Percentiles rank a stretch among this genome's conserved stretches.
These are phyloP conservation scores for Cryptomeria japonica DNA, from an alignment of 75 land plant species.

Conservation along the genomic window DNA sequence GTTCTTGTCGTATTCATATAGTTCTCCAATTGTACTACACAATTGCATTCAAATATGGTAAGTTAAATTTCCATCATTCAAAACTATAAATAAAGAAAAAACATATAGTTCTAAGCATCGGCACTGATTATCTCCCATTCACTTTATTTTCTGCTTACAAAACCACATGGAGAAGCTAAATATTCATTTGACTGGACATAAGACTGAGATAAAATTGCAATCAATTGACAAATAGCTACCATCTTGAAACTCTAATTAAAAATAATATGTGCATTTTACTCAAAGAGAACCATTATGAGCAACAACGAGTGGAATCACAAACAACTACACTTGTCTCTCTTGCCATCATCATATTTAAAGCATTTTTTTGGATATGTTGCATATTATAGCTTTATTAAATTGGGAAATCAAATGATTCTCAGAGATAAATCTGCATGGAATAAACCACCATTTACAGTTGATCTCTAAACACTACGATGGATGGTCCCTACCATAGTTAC, in stretches of 20 bases:
- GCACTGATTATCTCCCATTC: background rate
- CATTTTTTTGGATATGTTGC: background rate
- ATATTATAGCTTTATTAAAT: background rate
- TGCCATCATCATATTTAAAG: background rate
- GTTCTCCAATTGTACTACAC: slow-evolving; percentile 74
- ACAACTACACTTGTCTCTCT: background rate
- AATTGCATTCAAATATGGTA: background rate
- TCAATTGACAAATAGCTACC: background rate
- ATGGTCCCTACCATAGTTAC: too few relatives aligned
- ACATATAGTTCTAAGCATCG: background rate
- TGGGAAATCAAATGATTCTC: background rate
- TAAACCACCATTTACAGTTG: background rate
- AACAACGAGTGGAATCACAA: background rate
- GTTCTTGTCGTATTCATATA: slow-evolving; percentile 69
- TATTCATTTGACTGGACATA: background rate
- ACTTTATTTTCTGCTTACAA: background rate
- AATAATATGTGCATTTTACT: background rate
- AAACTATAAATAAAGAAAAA: background rate
- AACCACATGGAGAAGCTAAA: background rate
- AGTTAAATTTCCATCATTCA: background rate
- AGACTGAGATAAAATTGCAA: background rate
- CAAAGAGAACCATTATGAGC: background rate
- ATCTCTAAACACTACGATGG: too few relatives aligned
- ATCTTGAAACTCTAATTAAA: background rate
- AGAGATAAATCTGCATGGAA: background rate